These are phyloP conservation scores for Strobilomyces echinocephalus DNA, from an alignment of 768 basidiomycete species.

Conservation along the genomic window DNA sequence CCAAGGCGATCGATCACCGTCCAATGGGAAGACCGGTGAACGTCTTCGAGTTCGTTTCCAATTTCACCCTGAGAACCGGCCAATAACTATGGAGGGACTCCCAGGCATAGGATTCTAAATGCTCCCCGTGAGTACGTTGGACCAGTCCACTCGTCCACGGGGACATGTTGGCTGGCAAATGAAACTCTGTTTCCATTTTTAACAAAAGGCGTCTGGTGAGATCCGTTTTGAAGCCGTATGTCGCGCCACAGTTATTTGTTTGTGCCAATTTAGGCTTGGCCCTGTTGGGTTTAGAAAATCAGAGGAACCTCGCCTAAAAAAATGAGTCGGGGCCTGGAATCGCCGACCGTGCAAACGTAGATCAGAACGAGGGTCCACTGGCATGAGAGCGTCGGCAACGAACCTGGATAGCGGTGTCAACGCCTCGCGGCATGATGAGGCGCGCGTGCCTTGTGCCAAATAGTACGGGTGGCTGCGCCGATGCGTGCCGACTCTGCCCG, in stretches of 20 bases:
- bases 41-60: slow-evolving; percentile 6
- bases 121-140: slow-evolving; percentile 17
- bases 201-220: neutral
- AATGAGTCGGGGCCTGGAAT: neutral
- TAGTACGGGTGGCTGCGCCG: no score
- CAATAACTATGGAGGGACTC: slow-evolving; percentile 10
- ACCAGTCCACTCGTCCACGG: slow-evolving; percentile 3
- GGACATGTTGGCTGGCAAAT: neutral
- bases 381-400: neutral
- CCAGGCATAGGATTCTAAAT: slow-evolving; percentile 17
- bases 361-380: no score
- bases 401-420: neutral
- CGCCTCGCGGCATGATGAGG: no score
- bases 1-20: slow-evolving; percentile 9
- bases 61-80: slow-evolving; percentile 19
- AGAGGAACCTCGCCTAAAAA: slow-evolving; percentile 17
- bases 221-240: neutral
- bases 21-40: neutral
- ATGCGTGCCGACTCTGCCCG: no score
- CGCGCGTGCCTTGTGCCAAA: no score
- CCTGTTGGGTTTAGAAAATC: no score
- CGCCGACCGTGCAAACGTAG: neutral
- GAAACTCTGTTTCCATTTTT: slow-evolving; percentile 21
- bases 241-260: neutral
- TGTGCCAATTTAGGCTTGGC: slow-evolving; percentile 10